Evolutionary conservation across 2,329 filamentous ascomycete genomes (phyloP), one percentile per base, ranked within the genome.

Genomic region (Fusarium heterosporum): DNA sequence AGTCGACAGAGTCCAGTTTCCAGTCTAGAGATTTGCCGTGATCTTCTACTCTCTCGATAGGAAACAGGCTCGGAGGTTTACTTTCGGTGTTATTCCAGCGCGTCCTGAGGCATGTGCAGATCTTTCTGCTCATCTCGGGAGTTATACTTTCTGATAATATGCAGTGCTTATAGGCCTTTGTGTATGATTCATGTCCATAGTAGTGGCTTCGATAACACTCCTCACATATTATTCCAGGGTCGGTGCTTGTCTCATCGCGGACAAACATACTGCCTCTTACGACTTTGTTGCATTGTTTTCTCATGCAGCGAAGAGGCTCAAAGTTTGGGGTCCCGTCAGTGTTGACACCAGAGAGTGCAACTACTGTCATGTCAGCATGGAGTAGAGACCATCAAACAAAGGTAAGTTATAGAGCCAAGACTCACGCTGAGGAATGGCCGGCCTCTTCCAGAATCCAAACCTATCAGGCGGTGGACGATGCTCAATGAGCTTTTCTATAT

Each of bases 401-500:
- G 28, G 17, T 12, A 16, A 5, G 2, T 9, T 8, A 3, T 12
- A 4, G 34, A 17, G 13, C 36, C 6, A 17, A 14, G 43, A 51
- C 59, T 64, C 36, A 68, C 66, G 63, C 42, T 70, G 68, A 17
- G 68, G 67, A 25, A 68, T 68, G 7, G 68, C 67, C n/a, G 68
- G 68, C 13, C 57, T 55, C 41, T 69, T 71, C 65, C 65, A 67
- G 25, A 64, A 64, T 1, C 65, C 57, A 16, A 69, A 40, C 16
- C 50, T 66, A 19, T 69, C 62, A 13, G 51, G 58, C 4, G 62
- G 58, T 12, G 64, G 49, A 1, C 68, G 68, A 50, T 71, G 68
- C n/a, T 71, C 68, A 8, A 71, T 66, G 11, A 71, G 12, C 30
- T 57, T 71, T 12, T 71, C 68, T 22, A 71, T 69, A 29, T 71